Evolutionary conservation across 495 filamentous ascomycete species (phyloP), one percentile per base, ranked within the genome.

Genomic region (Staphylotrichum tortipilum): DNA sequence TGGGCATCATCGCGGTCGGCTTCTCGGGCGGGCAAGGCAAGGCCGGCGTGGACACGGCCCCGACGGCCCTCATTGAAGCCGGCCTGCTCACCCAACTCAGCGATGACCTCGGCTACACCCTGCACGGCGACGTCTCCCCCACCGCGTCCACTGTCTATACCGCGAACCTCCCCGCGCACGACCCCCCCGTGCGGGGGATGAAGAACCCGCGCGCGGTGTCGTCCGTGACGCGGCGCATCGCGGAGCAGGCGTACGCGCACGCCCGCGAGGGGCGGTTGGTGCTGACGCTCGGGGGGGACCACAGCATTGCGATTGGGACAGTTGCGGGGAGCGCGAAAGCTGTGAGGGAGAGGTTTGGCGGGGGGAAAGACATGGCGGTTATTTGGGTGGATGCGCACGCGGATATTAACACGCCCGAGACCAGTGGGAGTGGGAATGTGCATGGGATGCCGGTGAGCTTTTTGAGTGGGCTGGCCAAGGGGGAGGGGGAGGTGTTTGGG

Each of bases 371-470:
- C 51, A 78, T 95, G 38, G 91, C 88, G 1, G 86, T 99, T 7
- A 91, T 99, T 61, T 99, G 92, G 92, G 92, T 99, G 6, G 92
- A 99, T 67, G 92, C 92, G 18, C 92, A 99, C 62, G 86, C 90
- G 18, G 92, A 97, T 61, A 95, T 99, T 75, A 99, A 99, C 68
- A 85, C 86, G 10, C 92, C 92, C 39, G 89, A 96, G 76, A 85
- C 83, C 36, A 88, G 83, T 55, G 83, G 73, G 11, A 92, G 86
- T 47, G 92, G 92, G 2, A 97, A 97, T 64, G 86, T 99, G 55
- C 92, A 99, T 69, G 92, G 92, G 35, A 99, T 99, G 92, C 94
- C 92, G 8, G 88, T 97, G 47, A 82, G 86, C 3, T 99, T 95
- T 68, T 65, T 97, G 55, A 89, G 89, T 0, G 85, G 91, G 15